Conservation (phyloP, 257 asterid species). For the Parsonsia alboflavescens region DNA sequence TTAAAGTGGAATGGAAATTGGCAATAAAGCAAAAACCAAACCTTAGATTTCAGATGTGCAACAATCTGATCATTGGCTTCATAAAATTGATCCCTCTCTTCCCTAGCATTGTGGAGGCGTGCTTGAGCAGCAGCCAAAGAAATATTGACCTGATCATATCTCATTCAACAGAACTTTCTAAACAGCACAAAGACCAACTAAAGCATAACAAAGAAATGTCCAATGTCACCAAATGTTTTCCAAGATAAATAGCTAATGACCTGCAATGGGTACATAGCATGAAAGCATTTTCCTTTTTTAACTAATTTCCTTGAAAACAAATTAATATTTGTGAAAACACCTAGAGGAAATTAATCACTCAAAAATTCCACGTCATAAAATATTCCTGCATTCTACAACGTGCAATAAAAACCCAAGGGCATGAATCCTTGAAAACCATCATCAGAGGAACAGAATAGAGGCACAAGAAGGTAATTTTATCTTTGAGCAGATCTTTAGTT, state of each 20-base stretch:
- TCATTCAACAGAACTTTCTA: not conserved
- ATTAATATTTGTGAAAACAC: not conserved
- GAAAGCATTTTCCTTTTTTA: not conserved
- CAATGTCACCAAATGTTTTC: not conserved
- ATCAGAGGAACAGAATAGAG: not conserved
- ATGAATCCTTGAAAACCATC: not conserved
- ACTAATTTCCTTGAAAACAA: not conserved
- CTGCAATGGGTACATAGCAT: not conserved
- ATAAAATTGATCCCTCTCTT: conserved; percentile 94
- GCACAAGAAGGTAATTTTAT: not conserved
- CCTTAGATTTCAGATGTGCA: conserved; percentile 85
- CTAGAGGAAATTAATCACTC: not conserved
- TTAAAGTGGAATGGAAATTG: not conserved
- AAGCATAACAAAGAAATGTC: not conserved
- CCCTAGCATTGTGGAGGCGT: conserved; percentile 75
- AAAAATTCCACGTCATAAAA: not conserved
- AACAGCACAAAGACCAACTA: not conserved
- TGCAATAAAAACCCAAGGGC: not conserved
- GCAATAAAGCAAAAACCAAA: conserved; percentile 24
- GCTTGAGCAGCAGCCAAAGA: conserved; percentile 79
- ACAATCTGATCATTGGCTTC: conserved; percentile 96
- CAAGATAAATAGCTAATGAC: not conserved
- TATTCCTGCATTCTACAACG: not conserved
- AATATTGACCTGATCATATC: conserved; percentile 57
- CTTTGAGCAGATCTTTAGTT: not conserved